phyloP scores from a whole-genome alignment of 2,329 filamentous ascomycete genomes.

The Cercospora brassicicola region DNA sequence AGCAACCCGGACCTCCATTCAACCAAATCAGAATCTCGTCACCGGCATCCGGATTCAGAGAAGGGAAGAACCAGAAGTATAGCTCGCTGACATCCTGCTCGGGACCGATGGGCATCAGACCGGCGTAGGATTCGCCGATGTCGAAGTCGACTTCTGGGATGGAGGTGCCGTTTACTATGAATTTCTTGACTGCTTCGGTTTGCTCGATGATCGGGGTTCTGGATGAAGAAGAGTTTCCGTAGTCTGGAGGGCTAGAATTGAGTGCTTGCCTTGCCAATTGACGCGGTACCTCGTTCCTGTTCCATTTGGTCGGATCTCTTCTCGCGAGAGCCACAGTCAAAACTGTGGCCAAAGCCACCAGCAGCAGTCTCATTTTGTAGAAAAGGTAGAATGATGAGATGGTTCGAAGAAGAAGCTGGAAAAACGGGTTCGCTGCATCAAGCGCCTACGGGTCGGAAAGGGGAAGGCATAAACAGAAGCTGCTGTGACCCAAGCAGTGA shows the following conservation, averaged over 20 bases:
- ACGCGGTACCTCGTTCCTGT: not conserved
- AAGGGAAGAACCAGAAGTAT: conserved; percentile 55
- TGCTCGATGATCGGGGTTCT: conserved; percentile 42
- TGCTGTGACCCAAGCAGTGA: not conserved
- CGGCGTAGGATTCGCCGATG: conserved; percentile 40
- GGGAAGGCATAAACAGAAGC: not conserved
- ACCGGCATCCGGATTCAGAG: conserved; percentile 41
- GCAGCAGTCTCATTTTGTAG: not conserved
- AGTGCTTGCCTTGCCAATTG: conserved; percentile 4
- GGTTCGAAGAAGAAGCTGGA: not conserved
- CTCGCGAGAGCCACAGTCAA: not conserved
- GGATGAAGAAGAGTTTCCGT: not conserved
- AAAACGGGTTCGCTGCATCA: not conserved
- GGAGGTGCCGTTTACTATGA: conserved; percentile 34
- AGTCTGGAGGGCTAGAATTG: not conserved
- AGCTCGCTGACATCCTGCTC: conserved; percentile 39
- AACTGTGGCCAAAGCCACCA: not conserved
- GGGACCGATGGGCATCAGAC: conserved; percentile 37
- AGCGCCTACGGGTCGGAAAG: not conserved
- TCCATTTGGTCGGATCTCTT: conserved; percentile 1
- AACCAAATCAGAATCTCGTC: conserved; percentile 46
- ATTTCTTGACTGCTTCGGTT: conserved; percentile 48
- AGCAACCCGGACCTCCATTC: conserved; percentile 50
- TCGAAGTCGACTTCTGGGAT: conserved; percentile 41
- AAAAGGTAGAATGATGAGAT: not conserved